Conservation (phyloP, 2,329 filamentous ascomycete species). For the Alternaria sp. region DNA sequence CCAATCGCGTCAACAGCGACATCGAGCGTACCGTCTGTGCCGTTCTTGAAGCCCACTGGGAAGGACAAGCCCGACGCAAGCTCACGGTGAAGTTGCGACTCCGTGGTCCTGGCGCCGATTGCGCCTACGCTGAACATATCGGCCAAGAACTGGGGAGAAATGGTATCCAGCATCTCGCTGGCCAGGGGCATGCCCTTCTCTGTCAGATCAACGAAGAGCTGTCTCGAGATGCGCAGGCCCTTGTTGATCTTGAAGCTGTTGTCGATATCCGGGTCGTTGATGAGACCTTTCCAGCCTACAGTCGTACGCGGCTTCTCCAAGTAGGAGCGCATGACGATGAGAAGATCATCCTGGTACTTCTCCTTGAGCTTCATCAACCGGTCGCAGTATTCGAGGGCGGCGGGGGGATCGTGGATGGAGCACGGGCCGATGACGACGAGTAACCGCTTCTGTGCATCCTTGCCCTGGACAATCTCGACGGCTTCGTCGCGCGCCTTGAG, state of each 20-base stretch:
- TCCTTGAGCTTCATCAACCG: slow-evolving; percentile 79
- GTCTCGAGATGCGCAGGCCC: slow-evolving; percentile 81
- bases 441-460: slow-evolving; percentile 63
- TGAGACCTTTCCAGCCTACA: slow-evolving; percentile 97
- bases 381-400: slow-evolving; percentile 92
- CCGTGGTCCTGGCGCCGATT: slow-evolving; percentile 93
- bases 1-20: slow-evolving; percentile 97
- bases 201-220: slow-evolving; percentile 93
- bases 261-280: slow-evolving; percentile 98
- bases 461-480: slow-evolving; percentile 66
- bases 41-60: slow-evolving; percentile 99
- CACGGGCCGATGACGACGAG: slow-evolving; percentile 91
- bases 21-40: slow-evolving; percentile 86
- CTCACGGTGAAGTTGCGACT: slow-evolving; percentile 94
- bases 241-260: slow-evolving; percentile 99
- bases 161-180: slow-evolving; percentile 97
- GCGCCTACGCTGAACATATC: slow-evolving; percentile 91
- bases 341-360: slow-evolving; percentile 85
- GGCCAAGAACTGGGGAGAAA: slow-evolving; percentile 94
- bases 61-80: slow-evolving; percentile 92
- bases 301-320: slow-evolving; percentile 98
- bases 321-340: slow-evolving; percentile 98
- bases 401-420: slow-evolving; percentile 93
- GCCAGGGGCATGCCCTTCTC: slow-evolving; percentile 93
- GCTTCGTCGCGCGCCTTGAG: slow-evolving; percentile 66